Conservation (phyloP, 108 stramenopile species). For the Nannochloropsis gaditana region DNA sequence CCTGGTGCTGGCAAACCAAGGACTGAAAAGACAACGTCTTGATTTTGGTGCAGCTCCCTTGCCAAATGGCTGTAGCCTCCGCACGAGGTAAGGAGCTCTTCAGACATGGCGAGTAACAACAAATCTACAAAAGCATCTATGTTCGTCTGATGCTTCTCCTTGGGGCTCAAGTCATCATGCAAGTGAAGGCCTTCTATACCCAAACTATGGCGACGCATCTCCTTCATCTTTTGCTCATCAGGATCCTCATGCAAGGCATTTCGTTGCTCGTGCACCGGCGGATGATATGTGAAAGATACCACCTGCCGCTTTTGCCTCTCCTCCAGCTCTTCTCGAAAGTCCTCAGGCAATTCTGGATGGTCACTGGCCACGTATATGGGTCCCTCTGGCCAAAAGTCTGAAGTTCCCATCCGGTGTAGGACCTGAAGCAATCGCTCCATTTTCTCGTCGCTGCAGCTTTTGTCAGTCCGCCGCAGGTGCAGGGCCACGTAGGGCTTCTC, state of each 20-base stretch:
- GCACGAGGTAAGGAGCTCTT: constrained; percentile 6
- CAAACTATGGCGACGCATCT: not conserved
- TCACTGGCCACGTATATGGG: not conserved
- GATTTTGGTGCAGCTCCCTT: not conserved
- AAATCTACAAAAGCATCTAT: not conserved
- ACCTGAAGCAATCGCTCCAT: not conserved
- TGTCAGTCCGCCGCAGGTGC: not conserved
- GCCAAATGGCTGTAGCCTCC: constrained; percentile 19
- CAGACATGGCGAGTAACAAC: not conserved
- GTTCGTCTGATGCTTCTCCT: not conserved
- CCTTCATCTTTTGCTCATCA: not conserved
- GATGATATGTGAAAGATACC: not conserved
- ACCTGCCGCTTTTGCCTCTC: not conserved
- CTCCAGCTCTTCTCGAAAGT: not conserved
- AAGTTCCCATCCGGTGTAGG: not conserved
- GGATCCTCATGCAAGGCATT: not conserved
- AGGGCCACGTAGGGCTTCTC: not conserved
- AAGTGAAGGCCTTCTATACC: not conserved
- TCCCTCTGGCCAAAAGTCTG: not conserved
- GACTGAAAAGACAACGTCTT: not conserved
- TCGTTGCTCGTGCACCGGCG: not conserved
- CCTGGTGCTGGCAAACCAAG: not conserved
- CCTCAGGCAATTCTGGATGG: not conserved
- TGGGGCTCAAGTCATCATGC: constrained; percentile 14
- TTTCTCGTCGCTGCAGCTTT: constrained; percentile 13